phyloP scores from a whole-genome alignment of 1,284 basidiomycete genomes.

The Amylostereum areolatum region DNA sequence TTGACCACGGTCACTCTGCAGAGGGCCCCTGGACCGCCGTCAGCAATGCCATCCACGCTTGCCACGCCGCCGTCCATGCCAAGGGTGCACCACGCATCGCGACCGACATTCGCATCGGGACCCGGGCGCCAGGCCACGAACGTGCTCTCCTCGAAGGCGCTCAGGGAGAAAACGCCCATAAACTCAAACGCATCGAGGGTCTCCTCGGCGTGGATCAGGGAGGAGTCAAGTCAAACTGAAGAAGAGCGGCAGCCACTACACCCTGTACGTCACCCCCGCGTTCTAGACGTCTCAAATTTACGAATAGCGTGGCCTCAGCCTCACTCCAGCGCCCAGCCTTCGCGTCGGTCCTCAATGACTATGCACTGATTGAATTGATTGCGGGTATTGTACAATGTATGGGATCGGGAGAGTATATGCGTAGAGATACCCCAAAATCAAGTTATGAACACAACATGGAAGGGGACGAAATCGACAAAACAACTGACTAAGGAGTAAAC shows the following conservation, averaged over 20 bases:
- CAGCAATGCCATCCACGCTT: conserved; percentile 75
- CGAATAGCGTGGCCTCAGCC: no score
- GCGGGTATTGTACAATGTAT: no score
- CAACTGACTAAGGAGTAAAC: no score
- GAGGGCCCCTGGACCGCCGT: conserved; percentile 86
- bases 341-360: no score
- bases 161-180: conserved; percentile 73
- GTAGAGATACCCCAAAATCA: no score
- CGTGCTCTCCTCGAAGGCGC: conserved; percentile 33
- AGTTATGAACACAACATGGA: no score
- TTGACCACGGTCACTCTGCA: conserved; percentile 19
- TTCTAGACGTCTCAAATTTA: no score
- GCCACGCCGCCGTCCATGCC: conserved; percentile 83
- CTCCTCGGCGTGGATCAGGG: conserved; percentile 47
- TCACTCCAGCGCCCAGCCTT: no score
- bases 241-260: neutral
- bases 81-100: conserved; percentile 69
- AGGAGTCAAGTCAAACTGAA: neutral
- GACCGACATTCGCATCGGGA: conserved; percentile 91
- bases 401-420: no score
- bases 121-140: conserved; percentile 38
- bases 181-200: conserved; percentile 74
- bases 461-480: no score
- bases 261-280: no score
- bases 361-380: no score